Conservation (phyloP, 2,329 filamentous ascomycete genomes). For the Diaporthe citrichinensis region DNA sequence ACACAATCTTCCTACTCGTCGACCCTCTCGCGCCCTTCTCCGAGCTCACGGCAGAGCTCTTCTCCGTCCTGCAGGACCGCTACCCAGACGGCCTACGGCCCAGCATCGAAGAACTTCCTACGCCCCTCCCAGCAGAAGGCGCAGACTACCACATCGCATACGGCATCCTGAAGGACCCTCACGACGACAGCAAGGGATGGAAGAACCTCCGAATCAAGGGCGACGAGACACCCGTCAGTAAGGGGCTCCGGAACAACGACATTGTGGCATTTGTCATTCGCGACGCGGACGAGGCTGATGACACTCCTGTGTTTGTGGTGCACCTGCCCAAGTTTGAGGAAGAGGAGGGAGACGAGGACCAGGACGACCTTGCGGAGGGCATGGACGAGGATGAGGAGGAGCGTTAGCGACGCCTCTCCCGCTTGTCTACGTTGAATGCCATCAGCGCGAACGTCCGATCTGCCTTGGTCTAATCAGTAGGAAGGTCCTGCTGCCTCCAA, state of each 20-base stretch:
- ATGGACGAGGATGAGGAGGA: slow-evolving; percentile 28
- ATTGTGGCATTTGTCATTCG: slow-evolving; percentile 65
- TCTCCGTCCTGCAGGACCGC: slow-evolving; percentile 69
- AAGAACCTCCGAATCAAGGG: slow-evolving; percentile 57
- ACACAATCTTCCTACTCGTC: slow-evolving; percentile 79
- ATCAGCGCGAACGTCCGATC: neutral
- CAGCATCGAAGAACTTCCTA: slow-evolving; percentile 51
- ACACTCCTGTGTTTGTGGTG: slow-evolving; percentile 60
- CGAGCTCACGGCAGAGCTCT: slow-evolving; percentile 69
- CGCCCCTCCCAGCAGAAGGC: slow-evolving; percentile 57
- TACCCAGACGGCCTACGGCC: slow-evolving; percentile 67
- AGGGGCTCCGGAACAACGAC: slow-evolving; percentile 62
- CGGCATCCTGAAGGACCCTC: slow-evolving; percentile 59
- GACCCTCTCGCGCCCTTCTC: slow-evolving; percentile 70
- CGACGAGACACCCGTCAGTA: slow-evolving; percentile 56
- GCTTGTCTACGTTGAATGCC: too few relatives aligned
- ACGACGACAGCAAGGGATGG: slow-evolving; percentile 66
- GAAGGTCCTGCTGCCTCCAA: neutral
- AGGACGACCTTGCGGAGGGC: slow-evolving; percentile 40
- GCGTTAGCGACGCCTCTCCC: neutral
- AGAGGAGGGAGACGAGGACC: slow-evolving; percentile 58
- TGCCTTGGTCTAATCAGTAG: neutral
- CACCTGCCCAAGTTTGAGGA: slow-evolving; percentile 59
- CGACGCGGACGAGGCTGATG: slow-evolving; percentile 52
- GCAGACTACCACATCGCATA: slow-evolving; percentile 61